Evolutionary conservation across 352 stramenopile species (phyloP), one percentile per base, ranked within the genome.

Genomic region (Phytopythium vexans): DNA sequence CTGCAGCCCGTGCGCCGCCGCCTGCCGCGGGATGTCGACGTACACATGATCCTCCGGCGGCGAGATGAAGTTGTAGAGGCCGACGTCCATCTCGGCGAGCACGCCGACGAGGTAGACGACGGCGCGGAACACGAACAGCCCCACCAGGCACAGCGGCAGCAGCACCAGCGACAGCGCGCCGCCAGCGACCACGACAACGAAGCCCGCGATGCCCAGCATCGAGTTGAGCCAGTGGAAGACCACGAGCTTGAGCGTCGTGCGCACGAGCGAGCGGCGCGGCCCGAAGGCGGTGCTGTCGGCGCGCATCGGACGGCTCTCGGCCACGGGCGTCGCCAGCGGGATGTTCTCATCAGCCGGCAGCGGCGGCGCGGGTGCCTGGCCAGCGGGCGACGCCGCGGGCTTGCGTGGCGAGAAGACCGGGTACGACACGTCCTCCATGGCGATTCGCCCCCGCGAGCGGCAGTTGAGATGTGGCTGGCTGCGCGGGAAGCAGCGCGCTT

Each of bases 151-250:
- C 14, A 88, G 56, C 41, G 76, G 76, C 38, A 81, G 61, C 41
- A 90, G 52, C 9, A 60, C 45, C 15, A 86, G 21, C 41, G 67
- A 77, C 14, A 77, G 35, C 37, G 62, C 34, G 44, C 66, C 47
- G 47, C 72, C 79, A 14, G 67, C 60, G 43, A 66, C 53, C 10
- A 82, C 67, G 3, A 80, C 56, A 3, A 67, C 61, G 53, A 87
- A 88, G 50, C 58, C 70, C 4, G 66, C 35, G 6, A 63, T 48
- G 12, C 69, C 77, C 14, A 90, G 63, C 46, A 73, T 49, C 8
- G 71, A 67, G 66, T 86, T 90, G 44, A 83, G 48, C 51, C 69
- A 64, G 48, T 86, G 72, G 67, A 90, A 86, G 41, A 90, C 44
- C 36, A 75, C 56, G 31, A 89, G 77, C 39, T 71, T 73, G 32